Conservation (phyloP, 345 rosid genomes). For the Anastatica hierochuntica region DNA sequence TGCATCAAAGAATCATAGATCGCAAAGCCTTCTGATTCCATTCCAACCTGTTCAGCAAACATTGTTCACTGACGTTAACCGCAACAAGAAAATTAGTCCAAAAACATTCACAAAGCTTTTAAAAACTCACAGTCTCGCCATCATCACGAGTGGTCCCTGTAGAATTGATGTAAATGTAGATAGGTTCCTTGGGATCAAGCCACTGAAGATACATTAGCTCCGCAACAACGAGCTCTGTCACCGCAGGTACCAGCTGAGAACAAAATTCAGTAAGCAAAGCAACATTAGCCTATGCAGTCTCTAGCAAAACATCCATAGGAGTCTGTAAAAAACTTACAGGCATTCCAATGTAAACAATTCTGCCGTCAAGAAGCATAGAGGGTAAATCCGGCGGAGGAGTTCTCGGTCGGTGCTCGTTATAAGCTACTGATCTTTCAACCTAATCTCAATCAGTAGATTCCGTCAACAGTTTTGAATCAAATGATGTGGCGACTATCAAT, state of each 20-base stretch:
- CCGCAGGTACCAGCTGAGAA: slow-evolving; percentile 77
- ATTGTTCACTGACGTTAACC: neutral
- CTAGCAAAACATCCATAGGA: neutral
- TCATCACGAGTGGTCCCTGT: slow-evolving; percentile 91
- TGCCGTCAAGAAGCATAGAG: slow-evolving; percentile 62
- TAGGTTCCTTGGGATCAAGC: slow-evolving; percentile 62
- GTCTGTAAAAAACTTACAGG: slow-evolving; percentile 47
- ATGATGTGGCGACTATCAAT: neutral
- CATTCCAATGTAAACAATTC: slow-evolving; percentile 88
- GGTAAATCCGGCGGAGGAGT: slow-evolving; percentile 78
- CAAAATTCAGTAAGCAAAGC: slow-evolving; percentile 6
- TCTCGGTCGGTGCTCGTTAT: slow-evolving; percentile 48
- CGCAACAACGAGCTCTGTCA: slow-evolving; percentile 68
- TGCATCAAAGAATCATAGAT: slow-evolving; percentile 83
- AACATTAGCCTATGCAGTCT: neutral
- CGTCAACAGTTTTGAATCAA: neutral
- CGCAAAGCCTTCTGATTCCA: slow-evolving; percentile 89
- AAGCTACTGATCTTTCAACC: slow-evolving; percentile 65
- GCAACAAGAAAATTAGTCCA: neutral
- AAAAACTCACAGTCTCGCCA: slow-evolving; percentile 62
- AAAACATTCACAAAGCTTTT: neutral
- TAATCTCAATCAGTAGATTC: slow-evolving; percentile 14
- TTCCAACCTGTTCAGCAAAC: slow-evolving; percentile 49
- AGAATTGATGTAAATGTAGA: slow-evolving; percentile 71
- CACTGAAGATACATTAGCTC: slow-evolving; percentile 81